Percentiles rank a stretch among this genome's conserved stretches.
These are phyloP conservation scores for Calocybe gambosa DNA, from an alignment of 1,284 basidiomycete species.

Conservation along the genomic window DNA sequence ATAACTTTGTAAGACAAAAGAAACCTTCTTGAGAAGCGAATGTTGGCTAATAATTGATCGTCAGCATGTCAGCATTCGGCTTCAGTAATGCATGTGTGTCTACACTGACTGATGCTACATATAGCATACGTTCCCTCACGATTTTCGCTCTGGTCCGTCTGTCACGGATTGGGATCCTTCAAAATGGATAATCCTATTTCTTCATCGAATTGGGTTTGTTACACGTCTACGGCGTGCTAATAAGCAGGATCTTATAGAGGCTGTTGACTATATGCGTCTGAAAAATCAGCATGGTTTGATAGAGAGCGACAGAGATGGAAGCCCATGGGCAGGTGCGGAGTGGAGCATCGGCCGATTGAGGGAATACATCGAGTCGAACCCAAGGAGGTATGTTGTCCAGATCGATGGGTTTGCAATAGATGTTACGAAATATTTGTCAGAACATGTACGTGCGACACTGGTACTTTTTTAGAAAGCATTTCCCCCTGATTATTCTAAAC, in stretches of 20 bases:
- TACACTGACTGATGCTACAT: not conserved
- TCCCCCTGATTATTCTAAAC: not conserved
- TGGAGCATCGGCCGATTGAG: constrained; percentile 36
- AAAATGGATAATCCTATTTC: constrained; percentile 66
- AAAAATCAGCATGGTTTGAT: constrained; percentile 27
- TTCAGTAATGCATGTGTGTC: not conserved
- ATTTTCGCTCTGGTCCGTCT: constrained; percentile 63
- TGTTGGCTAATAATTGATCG: not conserved
- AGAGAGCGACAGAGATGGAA: constrained; percentile 6
- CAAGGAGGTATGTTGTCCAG: constrained; percentile 44
- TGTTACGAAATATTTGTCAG: constrained; percentile 54
- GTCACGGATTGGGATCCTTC: constrained; percentile 72
- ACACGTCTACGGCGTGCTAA: constrained; percentile 48
- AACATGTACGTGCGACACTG: constrained; percentile 48
- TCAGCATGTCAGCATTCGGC: constrained; percentile 24
- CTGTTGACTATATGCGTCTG: constrained; percentile 48
- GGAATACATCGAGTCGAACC: constrained; percentile 28
- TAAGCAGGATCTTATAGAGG: constrained; percentile 54
- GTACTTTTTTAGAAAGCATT: not conserved
- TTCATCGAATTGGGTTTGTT: constrained; percentile 51
- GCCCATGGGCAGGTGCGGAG: constrained; percentile 31
- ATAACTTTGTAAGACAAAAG: constrained; percentile 56
- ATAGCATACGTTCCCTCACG: constrained; percentile 75
- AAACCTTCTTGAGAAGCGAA: not conserved
- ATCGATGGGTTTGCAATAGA: constrained; percentile 63